These are phyloP conservation scores for Hypoxylon sp. DNA, from an alignment of 2,329 filamentous ascomycete species.

Conservation along the genomic window DNA sequence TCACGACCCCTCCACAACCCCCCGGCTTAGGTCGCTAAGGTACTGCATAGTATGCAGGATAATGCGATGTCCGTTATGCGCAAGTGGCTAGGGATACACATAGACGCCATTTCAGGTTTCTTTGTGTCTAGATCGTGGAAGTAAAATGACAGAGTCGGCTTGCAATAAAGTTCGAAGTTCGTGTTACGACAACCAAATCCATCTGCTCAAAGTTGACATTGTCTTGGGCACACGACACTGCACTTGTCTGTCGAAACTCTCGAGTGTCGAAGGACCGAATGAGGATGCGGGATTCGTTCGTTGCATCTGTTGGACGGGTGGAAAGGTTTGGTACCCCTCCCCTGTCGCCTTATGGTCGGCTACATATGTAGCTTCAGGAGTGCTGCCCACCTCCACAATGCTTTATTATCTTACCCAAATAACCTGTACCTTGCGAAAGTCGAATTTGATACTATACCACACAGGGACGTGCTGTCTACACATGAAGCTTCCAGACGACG, in stretches of 20 bases:
- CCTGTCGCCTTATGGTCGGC: slow-evolving; percentile 40
- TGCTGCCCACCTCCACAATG: slow-evolving; percentile 26
- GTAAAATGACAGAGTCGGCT: slow-evolving; percentile 7
- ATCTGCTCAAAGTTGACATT: slow-evolving; percentile 18
- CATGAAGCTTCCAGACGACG: slow-evolving; percentile 5
- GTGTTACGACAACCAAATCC: slow-evolving; percentile 21
- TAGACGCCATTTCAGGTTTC: slow-evolving; percentile 20
- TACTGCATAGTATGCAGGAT: slow-evolving; percentile 29
- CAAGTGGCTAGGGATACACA: slow-evolving; percentile 25
- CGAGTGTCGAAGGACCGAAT: slow-evolving; percentile 27
- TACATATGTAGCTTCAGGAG: slow-evolving; percentile 30
- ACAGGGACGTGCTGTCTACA: background rate
- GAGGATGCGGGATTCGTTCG: slow-evolving; percentile 42
- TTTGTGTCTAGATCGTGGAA: slow-evolving; percentile 16
- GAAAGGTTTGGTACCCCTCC: slow-evolving; percentile 37
- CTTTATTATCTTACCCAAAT: slow-evolving; percentile 16
- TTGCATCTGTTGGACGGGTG: slow-evolving; percentile 36
- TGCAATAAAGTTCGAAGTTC: slow-evolving; percentile 23
- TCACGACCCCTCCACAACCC: slow-evolving; percentile 35
- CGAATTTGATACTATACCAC: slow-evolving; percentile 19
- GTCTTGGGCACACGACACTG: slow-evolving; percentile 33
- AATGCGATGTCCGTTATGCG: slow-evolving; percentile 26
- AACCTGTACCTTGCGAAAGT: slow-evolving; percentile 3
- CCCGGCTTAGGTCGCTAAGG: slow-evolving; percentile 34
- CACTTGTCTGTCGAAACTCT: slow-evolving; percentile 26